These are phyloP conservation scores for Uronychia binucleata DNA, from an alignment of 73 alveolate species.

Conservation along the genomic window DNA sequence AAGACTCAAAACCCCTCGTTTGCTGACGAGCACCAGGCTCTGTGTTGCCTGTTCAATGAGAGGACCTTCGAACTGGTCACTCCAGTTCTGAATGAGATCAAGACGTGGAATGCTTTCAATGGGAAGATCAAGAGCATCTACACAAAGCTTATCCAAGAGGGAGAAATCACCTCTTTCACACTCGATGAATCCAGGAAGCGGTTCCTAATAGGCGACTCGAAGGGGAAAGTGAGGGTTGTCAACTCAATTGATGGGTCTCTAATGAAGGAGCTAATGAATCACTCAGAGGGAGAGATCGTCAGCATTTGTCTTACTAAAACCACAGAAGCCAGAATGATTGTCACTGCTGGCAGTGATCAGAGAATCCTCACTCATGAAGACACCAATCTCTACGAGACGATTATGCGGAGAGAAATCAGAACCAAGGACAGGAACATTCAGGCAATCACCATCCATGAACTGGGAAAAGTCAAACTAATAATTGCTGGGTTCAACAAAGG, in stretches of 20 bases:
- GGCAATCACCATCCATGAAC: neutral
- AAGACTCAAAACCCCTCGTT: conserved; percentile 78
- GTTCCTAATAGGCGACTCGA: conserved; percentile 75
- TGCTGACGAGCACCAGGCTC: conserved; percentile 77
- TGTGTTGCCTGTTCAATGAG: conserved; percentile 63
- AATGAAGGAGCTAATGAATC: conserved; percentile 60
- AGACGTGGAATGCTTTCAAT: conserved; percentile 79
- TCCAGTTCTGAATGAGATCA: conserved; percentile 72
- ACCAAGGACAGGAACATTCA: neutral
- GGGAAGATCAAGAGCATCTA: conserved; percentile 73
- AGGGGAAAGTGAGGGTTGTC: conserved; percentile 65
- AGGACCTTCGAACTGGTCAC: conserved; percentile 67
- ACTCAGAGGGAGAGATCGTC: conserved; percentile 51
- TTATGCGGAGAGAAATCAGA: neutral
- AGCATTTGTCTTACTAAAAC: conserved; percentile 6
- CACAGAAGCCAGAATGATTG: conserved; percentile 39
- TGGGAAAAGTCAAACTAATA: neutral
- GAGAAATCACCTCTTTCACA: conserved; percentile 75
- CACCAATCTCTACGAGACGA: conserved; percentile 9
- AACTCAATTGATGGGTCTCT: conserved; percentile 74
- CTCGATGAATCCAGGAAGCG: conserved; percentile 70
- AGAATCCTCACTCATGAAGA: conserved; percentile 52
- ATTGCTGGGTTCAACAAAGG: conserved; percentile 40
- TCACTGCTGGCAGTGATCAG: conserved; percentile 50
- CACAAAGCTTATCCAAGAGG: conserved; percentile 47